phyloP scores from a whole-genome alignment of 225 moss, liverwort and hornwort genomes.

The Marchantia polymorpha region DNA sequence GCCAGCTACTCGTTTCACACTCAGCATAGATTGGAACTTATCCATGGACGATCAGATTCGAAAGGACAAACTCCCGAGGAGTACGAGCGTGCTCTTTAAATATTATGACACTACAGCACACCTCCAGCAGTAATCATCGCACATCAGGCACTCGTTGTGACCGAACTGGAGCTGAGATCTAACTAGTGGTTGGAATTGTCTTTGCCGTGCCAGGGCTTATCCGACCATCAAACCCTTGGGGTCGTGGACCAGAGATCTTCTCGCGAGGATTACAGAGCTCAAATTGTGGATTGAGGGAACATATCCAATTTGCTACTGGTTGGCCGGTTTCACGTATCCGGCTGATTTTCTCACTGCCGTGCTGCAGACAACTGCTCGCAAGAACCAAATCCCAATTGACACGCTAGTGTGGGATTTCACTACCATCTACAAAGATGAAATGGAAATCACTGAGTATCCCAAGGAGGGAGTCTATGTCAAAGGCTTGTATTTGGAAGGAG shows the following conservation, averaged over 20 bases:
- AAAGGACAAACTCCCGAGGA: background rate
- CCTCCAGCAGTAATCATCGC: too few species aligned
- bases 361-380: conserved; percentile 71
- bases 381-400: conserved; percentile 70
- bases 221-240: conserved; percentile 72
- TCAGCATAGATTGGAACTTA: background rate
- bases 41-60: background rate
- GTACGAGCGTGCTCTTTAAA: background rate
- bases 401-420: conserved; percentile 73
- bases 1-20: background rate
- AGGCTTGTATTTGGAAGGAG: conserved; percentile 66
- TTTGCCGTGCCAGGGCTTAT: conserved; percentile 53
- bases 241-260: conserved; percentile 67
- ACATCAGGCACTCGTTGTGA: too few species aligned
- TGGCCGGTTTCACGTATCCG: conserved; percentile 77
- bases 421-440: conserved; percentile 65
- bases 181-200: background rate
- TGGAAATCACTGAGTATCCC: conserved; percentile 67
- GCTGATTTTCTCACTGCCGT: conserved; percentile 78
- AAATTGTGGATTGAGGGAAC: conserved; percentile 68
- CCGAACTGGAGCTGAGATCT: background rate
- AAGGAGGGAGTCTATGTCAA: conserved; percentile 76
- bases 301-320: conserved; percentile 74
- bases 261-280: conserved; percentile 49
- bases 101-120: too few species aligned